These are phyloP conservation scores for Calophaca sinica DNA, from an alignment of 306 rosid species.

Conservation along the genomic window DNA sequence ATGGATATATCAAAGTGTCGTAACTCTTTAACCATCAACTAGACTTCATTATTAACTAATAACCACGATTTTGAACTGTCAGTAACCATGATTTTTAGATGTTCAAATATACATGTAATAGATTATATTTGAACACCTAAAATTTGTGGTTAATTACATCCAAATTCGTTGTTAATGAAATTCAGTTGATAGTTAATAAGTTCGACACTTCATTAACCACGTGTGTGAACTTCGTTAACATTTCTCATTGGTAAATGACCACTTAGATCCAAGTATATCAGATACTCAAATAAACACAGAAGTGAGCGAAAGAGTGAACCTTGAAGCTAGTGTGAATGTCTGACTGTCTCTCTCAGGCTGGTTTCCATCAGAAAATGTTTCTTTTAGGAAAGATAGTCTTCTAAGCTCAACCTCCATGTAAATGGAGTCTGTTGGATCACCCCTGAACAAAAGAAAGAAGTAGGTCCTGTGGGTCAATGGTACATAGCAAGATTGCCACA, in stretches of 20 bases:
- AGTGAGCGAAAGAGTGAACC: conserved; percentile 59
- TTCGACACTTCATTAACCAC: no score
- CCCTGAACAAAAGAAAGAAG: conserved; percentile 93
- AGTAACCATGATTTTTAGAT: no score
- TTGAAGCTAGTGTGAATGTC: conserved; percentile 70
- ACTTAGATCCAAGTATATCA: conserved; percentile 2
- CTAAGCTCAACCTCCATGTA: conserved; percentile 95
- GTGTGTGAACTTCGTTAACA: no score
- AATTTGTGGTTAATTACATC: no score
- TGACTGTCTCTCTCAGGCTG: conserved; percentile 62
- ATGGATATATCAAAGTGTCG: no score
- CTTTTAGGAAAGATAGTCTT: conserved; percentile 82
- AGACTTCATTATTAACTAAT: no score
- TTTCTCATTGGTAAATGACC: not conserved
- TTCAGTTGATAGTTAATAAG: no score
- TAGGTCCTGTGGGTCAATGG: conserved; percentile 96
- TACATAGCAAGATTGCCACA: conserved; percentile 89
- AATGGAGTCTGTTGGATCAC: conserved; percentile 89
- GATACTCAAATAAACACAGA: conserved; percentile 17
- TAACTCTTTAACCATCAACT: no score
- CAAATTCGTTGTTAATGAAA: no score
- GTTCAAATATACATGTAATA: no score
- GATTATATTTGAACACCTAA: no score
- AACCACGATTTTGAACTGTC: no score
- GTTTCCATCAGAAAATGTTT: conserved; percentile 71